These are phyloP conservation scores for Barbatosphaeria neglecta DNA, from an alignment of 495 filamentous ascomycete genomes.

Conservation along the genomic window DNA sequence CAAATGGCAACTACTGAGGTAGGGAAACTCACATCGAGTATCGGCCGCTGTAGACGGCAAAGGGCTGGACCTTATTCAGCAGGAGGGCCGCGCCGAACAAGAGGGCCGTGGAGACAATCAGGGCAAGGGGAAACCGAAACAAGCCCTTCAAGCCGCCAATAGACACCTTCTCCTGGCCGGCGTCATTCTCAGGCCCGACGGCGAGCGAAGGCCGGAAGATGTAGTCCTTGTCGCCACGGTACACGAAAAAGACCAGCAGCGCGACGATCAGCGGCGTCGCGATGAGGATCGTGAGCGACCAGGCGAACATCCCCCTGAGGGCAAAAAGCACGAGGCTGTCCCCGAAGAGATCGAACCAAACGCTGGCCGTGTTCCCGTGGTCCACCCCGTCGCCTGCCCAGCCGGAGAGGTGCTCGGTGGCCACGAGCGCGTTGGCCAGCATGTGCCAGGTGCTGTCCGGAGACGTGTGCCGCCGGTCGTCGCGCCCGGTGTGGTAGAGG, in stretches of 20 bases:
- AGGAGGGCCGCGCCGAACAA: constrained; percentile 66
- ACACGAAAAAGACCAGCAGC: constrained; percentile 53
- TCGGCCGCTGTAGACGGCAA: constrained; percentile 73
- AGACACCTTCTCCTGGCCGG: constrained; percentile 47
- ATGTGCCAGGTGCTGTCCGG: constrained; percentile 82
- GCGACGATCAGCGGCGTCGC: constrained; percentile 63
- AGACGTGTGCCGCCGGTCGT: constrained; percentile 70
- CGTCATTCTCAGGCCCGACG: constrained; percentile 45
- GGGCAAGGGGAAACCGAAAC: constrained; percentile 71
- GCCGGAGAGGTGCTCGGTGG: constrained; percentile 55
- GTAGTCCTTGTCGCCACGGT: constrained; percentile 68
- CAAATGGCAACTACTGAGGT: background rate
- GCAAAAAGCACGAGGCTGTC: constrained; percentile 65
- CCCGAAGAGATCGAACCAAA: constrained; percentile 95
- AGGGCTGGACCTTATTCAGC: constrained; percentile 70
- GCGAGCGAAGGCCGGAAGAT: constrained; percentile 52
- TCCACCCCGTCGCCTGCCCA: constrained; percentile 55
- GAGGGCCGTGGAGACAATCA: constrained; percentile 55
- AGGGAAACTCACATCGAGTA: constrained; percentile 54
- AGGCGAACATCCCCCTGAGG: constrained; percentile 72
- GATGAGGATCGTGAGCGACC: constrained; percentile 73
- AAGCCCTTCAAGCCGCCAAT: constrained; percentile 71
- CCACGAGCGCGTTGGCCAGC: constrained; percentile 69
- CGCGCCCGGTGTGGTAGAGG: constrained; percentile 83
- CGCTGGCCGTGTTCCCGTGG: constrained; percentile 59